Percentiles rank a stretch among this genome's conserved stretches.
These are phyloP conservation scores for Cucumis hystrix DNA, from an alignment of 306 rosid species.

Conservation along the genomic window DNA sequence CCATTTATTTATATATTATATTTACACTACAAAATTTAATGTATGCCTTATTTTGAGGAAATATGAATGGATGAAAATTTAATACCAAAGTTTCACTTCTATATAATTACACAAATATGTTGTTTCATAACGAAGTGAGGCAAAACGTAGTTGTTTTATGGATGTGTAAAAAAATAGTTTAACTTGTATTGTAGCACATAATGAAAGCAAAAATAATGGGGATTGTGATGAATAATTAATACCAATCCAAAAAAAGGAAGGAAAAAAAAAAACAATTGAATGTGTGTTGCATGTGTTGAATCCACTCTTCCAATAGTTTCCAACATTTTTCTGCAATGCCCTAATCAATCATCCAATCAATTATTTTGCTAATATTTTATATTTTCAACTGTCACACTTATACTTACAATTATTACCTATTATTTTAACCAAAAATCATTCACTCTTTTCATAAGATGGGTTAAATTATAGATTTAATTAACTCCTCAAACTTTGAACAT, in stretches of 20 bases:
- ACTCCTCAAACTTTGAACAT: neutral
- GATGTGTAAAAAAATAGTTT: too few relatives aligned
- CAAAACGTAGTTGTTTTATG: too few relatives aligned
- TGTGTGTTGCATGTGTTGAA: neutral
- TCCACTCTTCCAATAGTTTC: neutral
- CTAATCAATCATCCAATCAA: neutral
- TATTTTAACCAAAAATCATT: neutral
- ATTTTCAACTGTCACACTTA: neutral
- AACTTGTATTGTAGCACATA: neutral
- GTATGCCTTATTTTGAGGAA: too few relatives aligned
- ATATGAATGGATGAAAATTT: too few relatives aligned
- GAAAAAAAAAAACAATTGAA: too few relatives aligned
- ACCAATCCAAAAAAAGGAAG: too few relatives aligned
- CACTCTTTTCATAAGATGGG: neutral
- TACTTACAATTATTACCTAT: neutral
- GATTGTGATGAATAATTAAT: neutral
- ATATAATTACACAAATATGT: too few relatives aligned
- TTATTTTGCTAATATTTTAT: neutral
- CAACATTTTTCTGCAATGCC: neutral
- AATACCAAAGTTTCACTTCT: too few relatives aligned
- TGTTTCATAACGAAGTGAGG: too few relatives aligned
- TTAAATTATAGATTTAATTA: neutral
- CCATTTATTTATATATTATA: too few relatives aligned
- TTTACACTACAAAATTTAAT: too few relatives aligned
- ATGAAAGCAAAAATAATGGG: neutral